Base-by-base conservation (phyloP, 441 rosid species). In the Breynia disticha region DNA sequence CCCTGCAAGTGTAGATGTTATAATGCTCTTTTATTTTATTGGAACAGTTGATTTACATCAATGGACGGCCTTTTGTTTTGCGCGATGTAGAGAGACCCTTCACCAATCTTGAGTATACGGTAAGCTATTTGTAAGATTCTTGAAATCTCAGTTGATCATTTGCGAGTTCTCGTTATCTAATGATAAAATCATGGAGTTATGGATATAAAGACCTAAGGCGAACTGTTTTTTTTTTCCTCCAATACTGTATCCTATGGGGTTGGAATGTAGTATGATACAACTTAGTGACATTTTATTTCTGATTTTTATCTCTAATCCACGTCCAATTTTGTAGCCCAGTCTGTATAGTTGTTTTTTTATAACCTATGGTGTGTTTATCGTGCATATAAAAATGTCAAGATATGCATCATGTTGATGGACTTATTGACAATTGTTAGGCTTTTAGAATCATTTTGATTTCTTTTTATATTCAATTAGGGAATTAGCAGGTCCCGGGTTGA, bases 71-170 rank as follows among this genome's bases (percentile, higher is more conserved):
- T 44, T 94, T 94, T 83, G 97, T 89, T 64, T 75, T 94, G 76
- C 94, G 99, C 54, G 99, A 94, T 67, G 97, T 81, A 9, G 96
- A 83, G 78, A 84, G 90, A 68, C 99, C 99, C 38, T 83, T 87
- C 74, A 83, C 99, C 70, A 93, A 89, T 73, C 99, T 93, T 19
- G 99, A 89, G 58, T 93, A 84, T 69, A 93, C 96, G 78, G 97
- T 93, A 80, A 58, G 77, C 46, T 21, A 54, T 46, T 59, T 50
- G 20, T 6, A 19, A 8, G 24, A 46, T 50, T n/a, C 44, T 39
- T 39, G 43, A 39, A 4, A 39, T 10, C 43, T 39, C 11, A 8
- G 12, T 39, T 39, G 43, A 39, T 39, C 43, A 2, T 10, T 39
- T 39, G 2, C 15, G 43, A 14, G 15, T 39, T 39, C 15, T 39